These are phyloP conservation scores for Tuber umbilicatum DNA, from an alignment of 495 filamentous ascomycete genomes.

Conservation along the genomic window DNA sequence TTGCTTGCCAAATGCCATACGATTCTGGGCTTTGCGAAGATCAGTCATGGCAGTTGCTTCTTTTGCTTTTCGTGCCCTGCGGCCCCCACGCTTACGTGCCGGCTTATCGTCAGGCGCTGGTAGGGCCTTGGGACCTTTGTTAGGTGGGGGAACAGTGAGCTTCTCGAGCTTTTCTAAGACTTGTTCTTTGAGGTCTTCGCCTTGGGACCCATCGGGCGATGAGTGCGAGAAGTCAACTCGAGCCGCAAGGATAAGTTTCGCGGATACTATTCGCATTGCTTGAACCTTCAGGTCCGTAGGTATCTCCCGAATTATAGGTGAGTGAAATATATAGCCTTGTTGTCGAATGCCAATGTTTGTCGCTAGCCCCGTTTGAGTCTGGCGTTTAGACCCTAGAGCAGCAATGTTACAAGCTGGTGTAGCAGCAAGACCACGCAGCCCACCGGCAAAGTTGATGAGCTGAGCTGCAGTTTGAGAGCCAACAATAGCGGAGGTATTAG, in stretches of 20 bases:
- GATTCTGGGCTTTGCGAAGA: conserved; percentile 89
- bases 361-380: conserved; percentile 75
- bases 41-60: conserved; percentile 97
- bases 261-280: conserved; percentile 90
- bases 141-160: conserved; percentile 85
- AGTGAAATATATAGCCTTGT: conserved; percentile 90
- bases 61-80: conserved; percentile 89
- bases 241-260: conserved; percentile 85
- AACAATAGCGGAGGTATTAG: conserved; percentile 86
- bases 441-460: conserved; percentile 87
- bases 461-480: conserved; percentile 94
- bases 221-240: conserved; percentile 83
- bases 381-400: conserved; percentile 80
- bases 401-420: conserved; percentile 88
- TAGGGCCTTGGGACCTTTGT: conserved; percentile 78
- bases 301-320: conserved; percentile 74
- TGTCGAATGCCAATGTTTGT: conserved; percentile 89
- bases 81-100: conserved; percentile 82
- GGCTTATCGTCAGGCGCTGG: conserved; percentile 96
- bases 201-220: conserved; percentile 71
- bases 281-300: conserved; percentile 83
- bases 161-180: conserved; percentile 89
- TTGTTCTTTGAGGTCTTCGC: conserved; percentile 73
- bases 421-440: conserved; percentile 78
- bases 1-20: conserved; percentile 92